These are phyloP conservation scores for Pochonia chlamydosporia DNA, from an alignment of 2,329 filamentous ascomycete species.

Conservation along the genomic window DNA sequence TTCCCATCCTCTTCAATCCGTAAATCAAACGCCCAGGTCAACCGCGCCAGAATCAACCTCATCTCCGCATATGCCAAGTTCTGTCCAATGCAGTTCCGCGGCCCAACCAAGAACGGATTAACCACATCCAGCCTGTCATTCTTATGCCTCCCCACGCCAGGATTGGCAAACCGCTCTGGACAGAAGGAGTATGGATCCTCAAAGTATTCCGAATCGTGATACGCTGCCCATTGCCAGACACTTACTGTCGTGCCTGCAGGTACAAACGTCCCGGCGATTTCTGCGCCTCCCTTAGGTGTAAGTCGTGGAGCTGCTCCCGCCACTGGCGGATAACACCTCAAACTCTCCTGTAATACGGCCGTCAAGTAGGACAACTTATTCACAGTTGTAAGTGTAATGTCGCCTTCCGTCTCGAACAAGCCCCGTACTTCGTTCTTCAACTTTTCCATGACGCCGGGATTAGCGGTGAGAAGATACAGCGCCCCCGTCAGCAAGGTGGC, in stretches of 20 bases:
- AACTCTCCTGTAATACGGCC: background rate
- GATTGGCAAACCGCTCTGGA: slow-evolving; percentile 4
- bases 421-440: background rate
- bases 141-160: too few relatives aligned
- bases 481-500: background rate
- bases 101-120: slow-evolving; percentile 23
- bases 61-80: slow-evolving; percentile 25
- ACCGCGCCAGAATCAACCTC: slow-evolving; percentile 19
- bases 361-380: background rate
- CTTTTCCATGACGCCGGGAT: background rate
- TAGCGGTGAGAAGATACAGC: background rate
- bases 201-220: background rate
- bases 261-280: too few relatives aligned
- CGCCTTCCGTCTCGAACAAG: background rate
- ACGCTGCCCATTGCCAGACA: background rate
- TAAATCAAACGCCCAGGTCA: slow-evolving; percentile 21
- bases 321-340: background rate
- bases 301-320: background rate
- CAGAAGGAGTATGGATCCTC: background rate
- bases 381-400: background rate
- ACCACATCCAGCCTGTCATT: slow-evolving; percentile 17
- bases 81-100: slow-evolving; percentile 24
- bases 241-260: too few relatives aligned
- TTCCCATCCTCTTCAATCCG: too few relatives aligned
- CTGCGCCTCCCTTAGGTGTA: background rate